Evolutionary conservation across 106 monocot genomes (phyloP).

Genomic region (Xerophyta viscosa): DNA sequence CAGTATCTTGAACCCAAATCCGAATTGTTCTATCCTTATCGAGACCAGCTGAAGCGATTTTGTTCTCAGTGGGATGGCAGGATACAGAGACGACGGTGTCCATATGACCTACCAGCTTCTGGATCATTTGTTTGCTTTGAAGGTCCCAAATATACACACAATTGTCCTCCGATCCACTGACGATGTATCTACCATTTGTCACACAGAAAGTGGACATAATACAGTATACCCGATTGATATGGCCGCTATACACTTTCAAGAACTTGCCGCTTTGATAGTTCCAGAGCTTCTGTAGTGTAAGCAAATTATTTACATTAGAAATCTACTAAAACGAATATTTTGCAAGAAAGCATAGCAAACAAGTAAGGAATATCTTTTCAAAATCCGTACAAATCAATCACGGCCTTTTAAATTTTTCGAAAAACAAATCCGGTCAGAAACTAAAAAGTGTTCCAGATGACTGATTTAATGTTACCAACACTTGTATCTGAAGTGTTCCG

Average conservation of each 20-base stretch:
- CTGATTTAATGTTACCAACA: too few relatives aligned
- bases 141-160: slow-evolving; percentile 91
- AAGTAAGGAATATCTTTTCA: too few relatives aligned
- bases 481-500: too few relatives aligned
- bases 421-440: too few relatives aligned
- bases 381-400: too few relatives aligned
- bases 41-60: slow-evolving; percentile 81
- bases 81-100: slow-evolving; percentile 88
- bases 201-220: slow-evolving; percentile 83
- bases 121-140: slow-evolving; percentile 77
- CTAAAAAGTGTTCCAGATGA: too few relatives aligned
- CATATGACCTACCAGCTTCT: slow-evolving; percentile 84
- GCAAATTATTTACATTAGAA: too few relatives aligned
- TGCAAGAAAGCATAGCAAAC: too few relatives aligned
- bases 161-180: slow-evolving; percentile 88
- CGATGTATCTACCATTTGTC: slow-evolving; percentile 86
- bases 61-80: slow-evolving; percentile 73
- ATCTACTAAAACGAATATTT: too few relatives aligned
- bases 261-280: slow-evolving; percentile 66
- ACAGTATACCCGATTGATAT: slow-evolving; percentile 71
- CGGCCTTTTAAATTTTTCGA: too few relatives aligned
- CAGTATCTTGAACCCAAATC: slow-evolving; percentile 79
- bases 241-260: slow-evolving; percentile 74
- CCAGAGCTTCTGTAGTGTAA: slow-evolving; percentile 70
- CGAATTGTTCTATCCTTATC: slow-evolving; percentile 66